Evolutionary conservation across 495 filamentous ascomycete genomes (phyloP), one percentile per base, ranked within the genome.

Genomic region (Neurospora tetraspora): DNA sequence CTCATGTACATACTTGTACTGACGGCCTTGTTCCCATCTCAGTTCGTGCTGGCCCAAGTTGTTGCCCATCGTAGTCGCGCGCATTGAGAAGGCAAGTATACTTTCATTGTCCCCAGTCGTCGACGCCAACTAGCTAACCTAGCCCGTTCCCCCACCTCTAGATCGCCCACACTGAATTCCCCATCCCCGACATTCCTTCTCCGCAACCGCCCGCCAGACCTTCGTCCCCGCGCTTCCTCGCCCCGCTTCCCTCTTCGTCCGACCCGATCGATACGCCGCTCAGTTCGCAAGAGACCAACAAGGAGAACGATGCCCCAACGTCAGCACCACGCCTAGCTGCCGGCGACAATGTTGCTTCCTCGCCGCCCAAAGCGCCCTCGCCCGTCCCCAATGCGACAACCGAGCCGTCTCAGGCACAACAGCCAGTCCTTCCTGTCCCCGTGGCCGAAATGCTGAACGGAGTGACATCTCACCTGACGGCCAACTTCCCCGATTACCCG

Each of bases 401-500:
- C 9, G 69, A 69, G 42, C 38, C 23, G 45, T 40, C 27, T 9
- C 69, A 69, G 38, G n/a, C 68, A 68, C 40, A 23, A 47, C 75
- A 14, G 71, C 73, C 27, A 69, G 80, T 82, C 6, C 84, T 97
- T 16, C 92, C 93, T 11, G 84, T 86, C 4, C 88, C 89, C 65
- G 85, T 93, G 47, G 81, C 86, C 47, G 82, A 86, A 36, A 87
- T 93, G 61, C 84, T 96, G 71, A 77, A 81, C 65, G 89, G 89
- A 37, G 92, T 96, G 69, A 89, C 86, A 34, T 86, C 83, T 5
- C 90, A 88, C n/a, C 84, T 99, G 53, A 85, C 82, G 43, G 83
- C 83, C 4, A 87, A 87, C 73, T 99, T 99, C 82, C 43, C 86
- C 37, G 82, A 84, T 1, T 88, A 92, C 73, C 96, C 96, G 1